phyloP scores from a whole-genome alignment of 805 yeast genomes.

The Saccharomyces eubayanus region DNA sequence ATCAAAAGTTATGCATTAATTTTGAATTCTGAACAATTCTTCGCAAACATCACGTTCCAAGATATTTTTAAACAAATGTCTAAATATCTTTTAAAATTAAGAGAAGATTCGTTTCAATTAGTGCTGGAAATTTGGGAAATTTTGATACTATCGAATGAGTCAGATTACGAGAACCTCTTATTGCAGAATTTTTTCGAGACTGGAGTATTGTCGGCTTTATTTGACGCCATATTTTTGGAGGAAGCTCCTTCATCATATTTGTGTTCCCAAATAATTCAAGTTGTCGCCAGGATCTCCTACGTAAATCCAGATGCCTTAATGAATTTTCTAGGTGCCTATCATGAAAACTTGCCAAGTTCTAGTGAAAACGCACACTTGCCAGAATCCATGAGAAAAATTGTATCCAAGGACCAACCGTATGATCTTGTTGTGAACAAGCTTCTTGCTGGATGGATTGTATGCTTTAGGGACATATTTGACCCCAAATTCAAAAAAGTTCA shows the following conservation, averaged over 20 bases:
- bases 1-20: constrained; percentile 53
- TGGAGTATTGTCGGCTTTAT: constrained; percentile 20
- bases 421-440: constrained; percentile 25
- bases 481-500: constrained; percentile 68
- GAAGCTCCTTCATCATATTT: constrained; percentile 27
- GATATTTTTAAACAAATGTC: constrained; percentile 42
- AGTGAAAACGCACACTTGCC: constrained; percentile 18
- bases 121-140: constrained; percentile 36
- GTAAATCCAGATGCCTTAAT: constrained; percentile 28
- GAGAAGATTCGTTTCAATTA: constrained; percentile 58
- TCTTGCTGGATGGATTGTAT: constrained; percentile 34
- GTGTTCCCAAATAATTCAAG: constrained; percentile 30
- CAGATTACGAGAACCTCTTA: constrained; percentile 16
- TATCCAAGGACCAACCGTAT: constrained; percentile 22
- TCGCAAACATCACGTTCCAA: constrained; percentile 21
- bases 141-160: constrained; percentile 20
- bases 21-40: constrained; percentile 33
- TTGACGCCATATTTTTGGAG: constrained; percentile 25
- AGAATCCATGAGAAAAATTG: constrained; percentile 13
- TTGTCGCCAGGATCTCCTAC: constrained; percentile 33
- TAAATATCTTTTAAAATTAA: constrained; percentile 47
- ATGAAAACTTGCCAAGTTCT: constrained; percentile 15
- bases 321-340: constrained; percentile 24
- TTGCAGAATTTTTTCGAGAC: constrained; percentile 23
- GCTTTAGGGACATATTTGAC: constrained; percentile 54